Base-by-base conservation (phyloP, 2,329 filamentous ascomycete species). In the Zymoseptoria brevis region DNA sequence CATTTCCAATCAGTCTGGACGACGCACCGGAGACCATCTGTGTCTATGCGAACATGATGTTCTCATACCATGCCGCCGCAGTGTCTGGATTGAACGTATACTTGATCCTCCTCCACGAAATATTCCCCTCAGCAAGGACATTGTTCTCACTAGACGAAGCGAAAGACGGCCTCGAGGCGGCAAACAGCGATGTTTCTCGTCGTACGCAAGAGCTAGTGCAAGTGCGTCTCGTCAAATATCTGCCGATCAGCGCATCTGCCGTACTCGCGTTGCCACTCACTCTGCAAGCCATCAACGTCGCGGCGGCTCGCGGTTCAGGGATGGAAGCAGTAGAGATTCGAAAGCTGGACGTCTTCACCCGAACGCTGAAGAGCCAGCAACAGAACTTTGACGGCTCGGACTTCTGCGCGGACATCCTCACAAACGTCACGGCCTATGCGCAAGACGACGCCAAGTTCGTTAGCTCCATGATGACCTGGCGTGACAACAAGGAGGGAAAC, bases 31-130 rank as follows among this genome's bases (percentile, higher is more conserved):
- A 57, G 24, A 21, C 53, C 21, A 24, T 61, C 5, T 58, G 56
- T 45, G 53, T 61, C n/a, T 61, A 58, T 35, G 59, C 22, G 8
- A 57, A 58, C 53, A 58, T 61, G 53, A 49, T 61, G 24, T 61
- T 61, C 30, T 50, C 57, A n/a, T 56, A 58, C 22, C 48, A 58
- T 48, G 52, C 52, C 49, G 21, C 55, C 2, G 56, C 53, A 4
- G 21, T 50, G 1, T 58, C 58, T 35, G 59, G 55, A 11, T 35
- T 61, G 48, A 55, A 58, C 50, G 48, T 50, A 16, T 49, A 61
- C 16, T 53, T 58, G 7, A 19, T 58, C 13, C 49, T 58, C 30
- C 29, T 58, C 11, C 45, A 56, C 49, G 59, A 61, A 26, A 21
- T 21, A 1, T 50, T 53, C 11, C 29, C 56, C 8, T 16, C 52